Evolutionary conservation across 495 filamentous ascomycete species (phyloP), one percentile per base, ranked within the genome.

Genomic region (Hyaloscypha bicolor): DNA sequence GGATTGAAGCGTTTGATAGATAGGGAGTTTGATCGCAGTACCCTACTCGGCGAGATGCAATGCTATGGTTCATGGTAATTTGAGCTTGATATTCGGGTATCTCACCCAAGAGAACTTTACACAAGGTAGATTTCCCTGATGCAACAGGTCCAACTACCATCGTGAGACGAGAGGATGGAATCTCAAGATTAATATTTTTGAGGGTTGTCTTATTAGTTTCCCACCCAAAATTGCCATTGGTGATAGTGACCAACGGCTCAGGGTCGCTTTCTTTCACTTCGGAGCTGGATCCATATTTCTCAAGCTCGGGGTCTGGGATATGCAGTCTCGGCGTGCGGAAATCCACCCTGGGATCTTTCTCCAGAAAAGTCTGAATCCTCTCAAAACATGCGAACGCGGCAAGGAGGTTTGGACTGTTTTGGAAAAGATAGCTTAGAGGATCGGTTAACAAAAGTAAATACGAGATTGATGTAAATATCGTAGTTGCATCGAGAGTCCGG

Each of bases 1-100:
- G 77, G 63, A 91, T 80, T 0, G 85, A 85, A 0, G 76, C 81
- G 60, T 89, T 90, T 72, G 80, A 83, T 31, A 86, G 82, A 77
- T 85, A 87, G 0, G 79, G 72, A 1, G 74, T 79, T 52, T 82
- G 76, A 9, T 77, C 77, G 66, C 79, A 82, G 56, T 75, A 80
- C 0, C 74, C 77, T 48, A 80, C 66, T 0, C n/a, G 2, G 39
- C 29, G 29, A 31, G 9, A 51, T 21, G 9, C 56, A 37, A 63
- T 11, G 52, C 35, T 22, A 37, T 6, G 6, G 12, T 37, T 37
- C 8, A 37, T 37, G 6, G 35, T 1, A 37, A 76, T 60, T 16
- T 39, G 45, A n/a, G 74, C 74, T 52, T 69, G 14, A 37, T 29
- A 22, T 9, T 61, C 68, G 6, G 78, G 74, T n/a, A 82, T 72